A percentile compares a stretch with the other conserved stretches of the same genome.
These are phyloP conservation scores for Kodamaea ohmeri DNA, from an alignment of 1,139 yeast genomes.

Conservation along the genomic window DNA sequence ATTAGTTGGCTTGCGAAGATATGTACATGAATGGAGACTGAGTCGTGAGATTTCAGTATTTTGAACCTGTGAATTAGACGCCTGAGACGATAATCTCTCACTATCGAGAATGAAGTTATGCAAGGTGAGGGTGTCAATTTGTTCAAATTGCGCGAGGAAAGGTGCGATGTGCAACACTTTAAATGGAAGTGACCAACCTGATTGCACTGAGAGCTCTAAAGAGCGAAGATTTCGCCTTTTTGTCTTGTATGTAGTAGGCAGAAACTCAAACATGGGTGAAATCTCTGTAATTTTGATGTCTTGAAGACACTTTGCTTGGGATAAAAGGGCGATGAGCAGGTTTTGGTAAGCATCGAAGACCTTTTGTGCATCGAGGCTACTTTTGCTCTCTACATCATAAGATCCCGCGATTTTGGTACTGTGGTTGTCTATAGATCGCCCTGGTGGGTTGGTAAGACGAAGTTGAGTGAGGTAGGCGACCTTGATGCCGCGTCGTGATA, in stretches of 20 bases:
- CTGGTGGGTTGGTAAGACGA: constrained; percentile 37
- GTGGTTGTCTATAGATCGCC: constrained; percentile 21
- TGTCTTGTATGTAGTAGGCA: constrained; percentile 11
- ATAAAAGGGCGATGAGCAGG: constrained; percentile 24
- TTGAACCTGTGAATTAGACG: constrained; percentile 7
- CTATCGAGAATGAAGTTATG: constrained; percentile 49
- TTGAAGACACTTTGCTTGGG: constrained; percentile 34
- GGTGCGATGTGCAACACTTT: constrained; percentile 26
- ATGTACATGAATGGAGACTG: constrained; percentile 27
- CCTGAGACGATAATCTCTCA: constrained; percentile 18
- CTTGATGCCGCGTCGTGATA: constrained; percentile 6
- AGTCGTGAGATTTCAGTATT: constrained; percentile 19
- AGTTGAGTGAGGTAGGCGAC: constrained; percentile 23
- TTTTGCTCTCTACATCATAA: constrained; percentile 30
- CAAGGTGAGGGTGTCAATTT: constrained; percentile 42
- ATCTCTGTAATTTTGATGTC: constrained; percentile 37
- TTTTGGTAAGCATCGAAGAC: constrained; percentile 28
- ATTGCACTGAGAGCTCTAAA: constrained; percentile 39
- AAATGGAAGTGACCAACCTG: constrained; percentile 51
- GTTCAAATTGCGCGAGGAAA: constrained; percentile 41
- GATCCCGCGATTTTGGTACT: constrained; percentile 40
- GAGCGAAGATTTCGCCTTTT: constrained; percentile 11
- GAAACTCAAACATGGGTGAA: constrained; percentile 50
- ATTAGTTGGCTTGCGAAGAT: constrained; percentile 17
- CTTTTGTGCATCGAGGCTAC: constrained; percentile 17